Evolutionary conservation across 176 grass and related monocot species (phyloP).

Genomic region (Secale cereale): DNA sequence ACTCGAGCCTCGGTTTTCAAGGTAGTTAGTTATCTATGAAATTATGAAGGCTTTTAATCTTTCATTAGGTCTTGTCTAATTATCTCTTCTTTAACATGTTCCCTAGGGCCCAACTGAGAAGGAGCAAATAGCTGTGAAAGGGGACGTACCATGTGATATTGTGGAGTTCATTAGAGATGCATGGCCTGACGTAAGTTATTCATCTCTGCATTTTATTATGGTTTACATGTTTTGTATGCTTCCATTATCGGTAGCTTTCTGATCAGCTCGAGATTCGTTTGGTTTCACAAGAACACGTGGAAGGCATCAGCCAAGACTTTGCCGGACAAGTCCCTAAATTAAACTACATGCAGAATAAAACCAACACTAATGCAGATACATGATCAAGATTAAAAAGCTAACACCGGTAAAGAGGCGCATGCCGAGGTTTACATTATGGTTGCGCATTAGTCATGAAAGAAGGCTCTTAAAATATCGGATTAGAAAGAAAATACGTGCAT

Average conservation of each 20-base stretch:
- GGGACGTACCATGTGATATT: constrained; percentile 91
- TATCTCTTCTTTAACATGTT: not conserved
- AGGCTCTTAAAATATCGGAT: no score
- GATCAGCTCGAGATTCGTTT: not conserved
- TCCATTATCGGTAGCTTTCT: not conserved
- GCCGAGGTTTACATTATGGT: no score
- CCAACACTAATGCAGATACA: no score
- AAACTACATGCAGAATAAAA: no score
- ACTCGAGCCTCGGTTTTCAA: constrained; percentile 97
- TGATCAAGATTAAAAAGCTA: no score
- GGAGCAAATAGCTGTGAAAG: constrained; percentile 96
- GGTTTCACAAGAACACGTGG: no score
- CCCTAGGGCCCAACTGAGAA: constrained; percentile 68
- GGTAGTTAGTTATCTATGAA: constrained; percentile 32
- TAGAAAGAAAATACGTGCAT: no score
- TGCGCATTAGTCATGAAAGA: no score
- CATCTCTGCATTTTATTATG: constrained; percentile 14
- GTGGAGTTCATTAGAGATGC: constrained; percentile 94
- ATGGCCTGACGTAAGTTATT: constrained; percentile 80
- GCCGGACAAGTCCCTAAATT: no score
- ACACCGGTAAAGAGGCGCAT: no score
- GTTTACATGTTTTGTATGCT: not conserved
- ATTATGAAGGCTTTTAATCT: not conserved
- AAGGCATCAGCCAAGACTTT: no score
- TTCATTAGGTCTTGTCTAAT: not conserved